Evolutionary conservation across 805 yeast species (phyloP).

Genomic region (Isabelozyma pseudorhagii): DNA sequence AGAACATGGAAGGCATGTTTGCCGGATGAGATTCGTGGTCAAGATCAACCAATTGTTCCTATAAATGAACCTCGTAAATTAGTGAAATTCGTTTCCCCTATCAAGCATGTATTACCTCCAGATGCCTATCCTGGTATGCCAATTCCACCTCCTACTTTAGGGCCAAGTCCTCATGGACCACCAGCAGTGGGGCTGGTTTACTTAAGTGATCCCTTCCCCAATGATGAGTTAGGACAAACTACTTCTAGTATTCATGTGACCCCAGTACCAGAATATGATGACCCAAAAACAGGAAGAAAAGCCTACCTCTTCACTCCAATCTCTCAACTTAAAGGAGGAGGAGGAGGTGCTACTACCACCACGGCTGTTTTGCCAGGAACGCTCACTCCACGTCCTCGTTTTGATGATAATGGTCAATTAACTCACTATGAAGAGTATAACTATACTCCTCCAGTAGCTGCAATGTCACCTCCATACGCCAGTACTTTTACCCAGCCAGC

Average conservation of each 20-base stretch:
- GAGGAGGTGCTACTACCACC: conserved; percentile 16
- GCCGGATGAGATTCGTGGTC: conserved; percentile 91
- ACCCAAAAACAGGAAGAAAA: conserved; percentile 28
- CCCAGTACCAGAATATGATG: conserved; percentile 38
- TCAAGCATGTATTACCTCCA: conserved; percentile 71
- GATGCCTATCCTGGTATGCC: conserved; percentile 72
- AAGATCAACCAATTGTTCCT: conserved; percentile 70
- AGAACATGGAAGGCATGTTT: conserved; percentile 98
- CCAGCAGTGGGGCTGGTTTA: conserved; percentile 94
- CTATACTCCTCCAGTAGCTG: background rate
- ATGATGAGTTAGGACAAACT: conserved; percentile 82
- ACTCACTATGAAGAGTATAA: background rate
- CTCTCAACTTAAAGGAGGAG: conserved; percentile 38
- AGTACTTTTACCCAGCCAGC: background rate
- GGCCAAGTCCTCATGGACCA: conserved; percentile 78
- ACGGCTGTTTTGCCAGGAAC: conserved; percentile 8
- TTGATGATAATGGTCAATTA: background rate
- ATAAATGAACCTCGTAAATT: conserved; percentile 63
- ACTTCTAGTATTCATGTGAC: conserved; percentile 38
- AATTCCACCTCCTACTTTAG: conserved; percentile 78
- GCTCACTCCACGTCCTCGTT: background rate
- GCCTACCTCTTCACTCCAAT: conserved; percentile 45
- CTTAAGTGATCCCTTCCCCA: conserved; percentile 65
- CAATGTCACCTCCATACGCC: background rate
- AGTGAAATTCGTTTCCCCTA: conserved; percentile 79